These are phyloP conservation scores for Cornus kousa DNA, from an alignment of 148 eudicot genomes.

Conservation along the genomic window DNA sequence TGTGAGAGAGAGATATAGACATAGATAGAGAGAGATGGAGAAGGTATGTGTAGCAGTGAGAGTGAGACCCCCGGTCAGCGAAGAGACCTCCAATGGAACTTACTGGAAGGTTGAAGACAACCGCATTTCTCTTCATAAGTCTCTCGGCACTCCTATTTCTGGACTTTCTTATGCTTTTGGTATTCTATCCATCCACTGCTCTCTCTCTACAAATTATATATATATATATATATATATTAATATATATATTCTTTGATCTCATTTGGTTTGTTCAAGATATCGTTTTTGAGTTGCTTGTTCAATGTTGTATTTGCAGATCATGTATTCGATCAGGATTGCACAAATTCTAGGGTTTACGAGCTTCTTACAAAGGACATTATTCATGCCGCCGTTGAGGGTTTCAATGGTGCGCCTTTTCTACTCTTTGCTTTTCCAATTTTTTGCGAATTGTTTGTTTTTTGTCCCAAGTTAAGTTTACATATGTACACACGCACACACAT, in stretches of 20 bases:
- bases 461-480: no score
- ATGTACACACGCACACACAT: no score
- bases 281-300: background rate
- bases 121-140: conserved; percentile 75
- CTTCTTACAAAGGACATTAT: conserved; percentile 87
- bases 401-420: conserved; percentile 54
- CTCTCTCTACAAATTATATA: background rate
- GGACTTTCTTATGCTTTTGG: conserved; percentile 75
- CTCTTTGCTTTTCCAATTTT: background rate
- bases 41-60: conserved; percentile 95
- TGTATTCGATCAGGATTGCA: conserved; percentile 78
- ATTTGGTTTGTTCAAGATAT: background rate
- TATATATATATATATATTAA: background rate
- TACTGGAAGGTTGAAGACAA: conserved; percentile 73
- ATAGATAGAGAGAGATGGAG: conserved; percentile 47
- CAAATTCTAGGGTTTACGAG: conserved; percentile 86
- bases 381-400: conserved; percentile 80
- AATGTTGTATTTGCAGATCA: conserved; percentile 55
- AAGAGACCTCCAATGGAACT: conserved; percentile 34
- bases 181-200: conserved; percentile 7
- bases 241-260: background rate
- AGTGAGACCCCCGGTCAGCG: conserved; percentile 58
- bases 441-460: background rate
- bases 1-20: conserved; percentile 10
- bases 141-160: conserved; percentile 69